A percentile compares a stretch with the other conserved stretches of the same genome.
These are phyloP conservation scores for Microbotryomycetes sp. DNA, from an alignment of 1,284 basidiomycete genomes.

Conservation along the genomic window DNA sequence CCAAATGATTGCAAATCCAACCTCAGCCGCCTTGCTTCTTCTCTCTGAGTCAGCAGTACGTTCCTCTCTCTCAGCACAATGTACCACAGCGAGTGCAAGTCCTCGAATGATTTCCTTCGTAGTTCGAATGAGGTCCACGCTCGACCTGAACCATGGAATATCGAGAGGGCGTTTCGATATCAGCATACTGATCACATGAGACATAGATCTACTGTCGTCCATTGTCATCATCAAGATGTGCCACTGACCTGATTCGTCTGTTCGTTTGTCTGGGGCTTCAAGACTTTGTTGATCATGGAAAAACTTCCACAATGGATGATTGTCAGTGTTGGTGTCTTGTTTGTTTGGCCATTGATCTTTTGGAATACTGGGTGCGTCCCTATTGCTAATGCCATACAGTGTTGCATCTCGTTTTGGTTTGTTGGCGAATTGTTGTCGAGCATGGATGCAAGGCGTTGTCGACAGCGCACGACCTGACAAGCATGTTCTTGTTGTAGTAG, in stretches of 20 bases:
- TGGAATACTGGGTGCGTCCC: neutral
- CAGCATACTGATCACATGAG: too few relatives aligned
- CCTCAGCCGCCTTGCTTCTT: slow-evolving; percentile 62
- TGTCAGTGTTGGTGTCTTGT: slow-evolving; percentile 19
- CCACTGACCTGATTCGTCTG: slow-evolving; percentile 28
- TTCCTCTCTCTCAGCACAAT: slow-evolving; percentile 79
- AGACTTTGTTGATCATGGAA: slow-evolving; percentile 33
- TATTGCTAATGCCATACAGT: slow-evolving; percentile 32
- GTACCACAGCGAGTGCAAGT: slow-evolving; percentile 90
- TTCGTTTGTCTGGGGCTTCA: slow-evolving; percentile 27
- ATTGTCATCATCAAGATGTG: too few relatives aligned
- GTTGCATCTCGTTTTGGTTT: slow-evolving; percentile 36
- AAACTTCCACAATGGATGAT: slow-evolving; percentile 36
- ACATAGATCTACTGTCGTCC: too few relatives aligned
- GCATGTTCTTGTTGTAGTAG: neutral
- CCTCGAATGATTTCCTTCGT: slow-evolving; percentile 79
- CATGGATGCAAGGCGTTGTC: neutral
- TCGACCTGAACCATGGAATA: slow-evolving; percentile 55
- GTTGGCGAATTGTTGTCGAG: slow-evolving; percentile 1
- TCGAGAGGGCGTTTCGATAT: too few relatives aligned
- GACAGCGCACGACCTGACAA: neutral
- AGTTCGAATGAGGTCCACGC: slow-evolving; percentile 79
- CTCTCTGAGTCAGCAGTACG: slow-evolving; percentile 75
- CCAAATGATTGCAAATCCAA: slow-evolving; percentile 36
- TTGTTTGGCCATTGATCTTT: slow-evolving; percentile 10